Percentiles rank a stretch among this genome's conserved stretches.
phyloP scores from a whole-genome alignment of 495 filamentous ascomycete genomes.

The Xylaria castorea region DNA sequence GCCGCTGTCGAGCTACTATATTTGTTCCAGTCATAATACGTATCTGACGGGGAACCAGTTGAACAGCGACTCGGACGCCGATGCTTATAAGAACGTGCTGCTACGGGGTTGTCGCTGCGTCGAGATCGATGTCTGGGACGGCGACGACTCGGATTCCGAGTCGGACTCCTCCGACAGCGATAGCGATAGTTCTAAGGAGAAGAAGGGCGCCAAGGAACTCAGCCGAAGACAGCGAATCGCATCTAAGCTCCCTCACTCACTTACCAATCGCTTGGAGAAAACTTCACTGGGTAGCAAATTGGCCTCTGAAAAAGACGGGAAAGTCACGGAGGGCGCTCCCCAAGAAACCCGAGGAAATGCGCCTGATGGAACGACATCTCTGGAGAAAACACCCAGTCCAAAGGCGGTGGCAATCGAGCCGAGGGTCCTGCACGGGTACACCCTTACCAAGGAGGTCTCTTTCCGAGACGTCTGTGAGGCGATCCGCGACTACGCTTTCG shows the following conservation, averaged over 20 bases:
- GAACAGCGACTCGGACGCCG: conserved; percentile 79
- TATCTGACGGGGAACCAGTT: conserved; percentile 94
- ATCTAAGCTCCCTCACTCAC: conserved; percentile 44
- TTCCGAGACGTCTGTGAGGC: conserved; percentile 85
- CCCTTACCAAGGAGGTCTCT: conserved; percentile 82
- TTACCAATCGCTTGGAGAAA: conserved; percentile 47
- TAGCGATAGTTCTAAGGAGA: conserved; percentile 35
- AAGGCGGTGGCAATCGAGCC: conserved; percentile 64
- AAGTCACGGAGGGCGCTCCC: conserved; percentile 5
- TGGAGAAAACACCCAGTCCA: conserved; percentile 40
- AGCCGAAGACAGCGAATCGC: conserved; percentile 42
- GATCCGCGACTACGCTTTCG: conserved; percentile 80
- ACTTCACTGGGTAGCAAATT: conserved; percentile 49
- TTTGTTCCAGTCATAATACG: conserved; percentile 93
- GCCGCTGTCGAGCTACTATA: conserved; percentile 86
- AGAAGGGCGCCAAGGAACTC: conserved; percentile 37
- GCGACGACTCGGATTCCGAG: conserved; percentile 61
- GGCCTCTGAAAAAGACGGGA: conserved; percentile 40
- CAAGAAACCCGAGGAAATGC: conserved; percentile 3
- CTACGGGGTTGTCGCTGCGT: conserved; percentile 87
- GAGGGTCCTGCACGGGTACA: conserved; percentile 85
- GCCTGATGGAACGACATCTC: conserved; percentile 15
- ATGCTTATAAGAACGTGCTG: conserved; percentile 84
- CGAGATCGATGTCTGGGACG: conserved; percentile 97
- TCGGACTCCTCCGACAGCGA: conserved; percentile 37